Evolutionary conservation across 257 asterid species (phyloP).

Genomic region (Nicotiana obtusifolia): DNA sequence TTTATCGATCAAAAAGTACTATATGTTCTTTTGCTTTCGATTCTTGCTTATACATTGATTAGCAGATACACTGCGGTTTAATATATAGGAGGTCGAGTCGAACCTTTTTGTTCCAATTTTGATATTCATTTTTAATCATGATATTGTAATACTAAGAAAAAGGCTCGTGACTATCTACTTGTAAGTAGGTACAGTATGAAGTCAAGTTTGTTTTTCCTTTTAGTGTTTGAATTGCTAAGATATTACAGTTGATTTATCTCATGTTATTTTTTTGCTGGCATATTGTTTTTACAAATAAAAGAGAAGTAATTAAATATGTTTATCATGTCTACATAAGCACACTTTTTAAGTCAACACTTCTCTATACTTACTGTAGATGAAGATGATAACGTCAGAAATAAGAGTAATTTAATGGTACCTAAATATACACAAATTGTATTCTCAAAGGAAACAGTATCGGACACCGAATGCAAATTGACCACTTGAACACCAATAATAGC

Average conservation of each 20-base stretch:
- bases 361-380: too few relatives aligned
- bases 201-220: background rate
- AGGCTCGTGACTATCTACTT: background rate
- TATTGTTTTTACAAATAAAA: background rate
- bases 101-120: background rate
- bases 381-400: too few relatives aligned
- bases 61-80: background rate
- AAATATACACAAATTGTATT: background rate
- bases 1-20: background rate
- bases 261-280: background rate
- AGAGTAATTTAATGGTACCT: too few relatives aligned
- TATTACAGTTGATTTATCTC: background rate
- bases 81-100: too few relatives aligned
- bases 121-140: background rate
- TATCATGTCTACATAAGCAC: too few relatives aligned
- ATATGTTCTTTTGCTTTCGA: conserved; percentile 9
- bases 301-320: too few relatives aligned
- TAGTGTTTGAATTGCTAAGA: background rate
- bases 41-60: conserved; percentile 3
- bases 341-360: too few relatives aligned
- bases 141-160: background rate
- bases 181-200: background rate
- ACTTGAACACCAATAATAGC: background rate
- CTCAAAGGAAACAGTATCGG: background rate
- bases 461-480: background rate